Evolutionary conservation across 202 grass and related monocot species (phyloP).

Genomic region (Zoysia matrella): DNA sequence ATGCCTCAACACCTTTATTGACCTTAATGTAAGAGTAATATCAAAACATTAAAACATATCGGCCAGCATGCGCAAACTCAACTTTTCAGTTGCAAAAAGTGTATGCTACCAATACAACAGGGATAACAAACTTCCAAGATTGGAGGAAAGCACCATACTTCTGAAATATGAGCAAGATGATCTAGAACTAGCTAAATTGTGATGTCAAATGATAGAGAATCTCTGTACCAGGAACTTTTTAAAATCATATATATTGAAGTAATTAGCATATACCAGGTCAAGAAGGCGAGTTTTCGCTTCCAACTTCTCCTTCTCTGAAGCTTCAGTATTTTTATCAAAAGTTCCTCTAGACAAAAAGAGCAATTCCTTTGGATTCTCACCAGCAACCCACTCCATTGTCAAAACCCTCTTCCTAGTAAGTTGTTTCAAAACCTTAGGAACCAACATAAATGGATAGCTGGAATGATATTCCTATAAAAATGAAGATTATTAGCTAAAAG

Average conservation of each 20-base stretch:
- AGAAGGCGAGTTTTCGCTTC: conserved; percentile 77
- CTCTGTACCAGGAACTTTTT: neutral
- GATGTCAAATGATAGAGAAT: neutral
- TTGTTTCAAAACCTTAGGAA: conserved; percentile 79
- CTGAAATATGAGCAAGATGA: conserved; percentile 21
- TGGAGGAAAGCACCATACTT: conserved; percentile 25
- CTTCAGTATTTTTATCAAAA: conserved; percentile 26
- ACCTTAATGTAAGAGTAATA: conserved; percentile 59
- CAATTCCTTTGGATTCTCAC: conserved; percentile 83
- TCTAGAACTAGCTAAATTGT: conserved; percentile 11
- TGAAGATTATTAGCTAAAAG: conserved; percentile 43
- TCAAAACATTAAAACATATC: conserved; percentile 38
- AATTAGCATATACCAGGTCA: conserved; percentile 78
- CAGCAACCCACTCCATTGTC: conserved; percentile 88
- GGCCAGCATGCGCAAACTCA: conserved; percentile 14
- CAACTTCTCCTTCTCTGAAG: conserved; percentile 62
- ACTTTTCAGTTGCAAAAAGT: conserved; percentile 17
- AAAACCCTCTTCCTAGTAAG: conserved; percentile 89
- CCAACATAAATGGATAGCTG: conserved; percentile 75
- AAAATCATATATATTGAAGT: conserved; percentile 2
- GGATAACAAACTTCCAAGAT: neutral
- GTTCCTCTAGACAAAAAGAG: conserved; percentile 72
- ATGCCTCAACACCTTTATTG: conserved; percentile 88
- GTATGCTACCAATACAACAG: conserved; percentile 23
- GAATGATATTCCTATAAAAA: conserved; percentile 79